Percentiles rank a stretch among this genome's conserved stretches.
phyloP scores from a whole-genome alignment of 2,329 filamentous ascomycete species.

The Paecilomyces formosus region DNA sequence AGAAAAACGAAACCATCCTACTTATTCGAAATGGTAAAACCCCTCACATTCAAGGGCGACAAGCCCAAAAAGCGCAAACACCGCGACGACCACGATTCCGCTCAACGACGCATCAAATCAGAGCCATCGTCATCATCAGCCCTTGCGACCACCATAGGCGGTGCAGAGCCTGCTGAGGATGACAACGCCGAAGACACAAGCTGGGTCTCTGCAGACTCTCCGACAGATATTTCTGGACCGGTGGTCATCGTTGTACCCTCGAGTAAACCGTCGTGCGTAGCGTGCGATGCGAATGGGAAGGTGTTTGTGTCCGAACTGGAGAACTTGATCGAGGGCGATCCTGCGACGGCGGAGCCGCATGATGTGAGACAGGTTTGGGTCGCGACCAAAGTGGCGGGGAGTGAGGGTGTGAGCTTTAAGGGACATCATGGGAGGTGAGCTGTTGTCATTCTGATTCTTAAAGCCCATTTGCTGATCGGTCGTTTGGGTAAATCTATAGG shows the following conservation, averaged over 20 bases:
- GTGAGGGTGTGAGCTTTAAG: conserved; percentile 77
- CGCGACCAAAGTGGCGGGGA: conserved; percentile 73
- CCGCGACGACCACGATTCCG: conserved; percentile 45
- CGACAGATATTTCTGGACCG: conserved; percentile 71
- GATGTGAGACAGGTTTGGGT: conserved; percentile 96
- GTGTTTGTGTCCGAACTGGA: conserved; percentile 77
- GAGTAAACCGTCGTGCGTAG: conserved; percentile 63
- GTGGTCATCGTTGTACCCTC: conserved; percentile 76
- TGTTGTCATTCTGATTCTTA: not conserved
- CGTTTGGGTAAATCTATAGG: conserved; percentile 33
- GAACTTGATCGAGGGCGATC: conserved; percentile 79
- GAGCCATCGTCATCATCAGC: conserved; percentile 10
- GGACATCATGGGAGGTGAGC: conserved; percentile 74
- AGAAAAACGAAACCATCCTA: not conserved
- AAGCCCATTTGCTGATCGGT: too few species aligned
- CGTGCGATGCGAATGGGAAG: conserved; percentile 78
- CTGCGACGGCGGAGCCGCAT: conserved; percentile 83
- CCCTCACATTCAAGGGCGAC: conserved; percentile 93
- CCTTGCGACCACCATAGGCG: conserved; percentile 10
- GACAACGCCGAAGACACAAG: conserved; percentile 61
- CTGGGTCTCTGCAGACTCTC: conserved; percentile 79
- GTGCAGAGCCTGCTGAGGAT: conserved; percentile 20
- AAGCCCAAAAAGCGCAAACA: conserved; percentile 90
- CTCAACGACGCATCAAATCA: conserved; percentile 22
- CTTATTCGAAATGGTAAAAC: conserved; percentile 53